Percentiles rank a stretch among this genome's conserved stretches.
phyloP scores from a whole-genome alignment of 306 rosid genomes.

The Senna tora region DNA sequence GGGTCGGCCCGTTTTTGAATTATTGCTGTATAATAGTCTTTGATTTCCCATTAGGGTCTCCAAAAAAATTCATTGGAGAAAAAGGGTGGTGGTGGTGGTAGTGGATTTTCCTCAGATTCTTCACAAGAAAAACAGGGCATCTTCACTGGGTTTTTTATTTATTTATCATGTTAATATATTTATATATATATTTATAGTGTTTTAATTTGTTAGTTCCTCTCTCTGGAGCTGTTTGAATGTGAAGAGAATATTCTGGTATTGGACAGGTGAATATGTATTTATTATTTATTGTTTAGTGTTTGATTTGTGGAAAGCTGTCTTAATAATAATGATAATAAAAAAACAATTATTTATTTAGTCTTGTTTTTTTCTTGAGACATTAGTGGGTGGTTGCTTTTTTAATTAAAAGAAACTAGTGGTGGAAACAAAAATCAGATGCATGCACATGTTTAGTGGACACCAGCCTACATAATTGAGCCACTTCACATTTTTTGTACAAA shows the following conservation, averaged over 20 bases:
- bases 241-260: constrained; percentile 48
- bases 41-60: constrained; percentile 38
- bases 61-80: constrained; percentile 56
- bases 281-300: constrained; percentile 34
- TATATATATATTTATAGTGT: constrained; percentile 33
- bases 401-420: constrained; percentile 23
- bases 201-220: constrained; percentile 43
- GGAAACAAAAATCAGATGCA: constrained; percentile 21
- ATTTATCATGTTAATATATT: constrained; percentile 44
- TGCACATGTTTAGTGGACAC: constrained; percentile 37
- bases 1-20: constrained; percentile 8
- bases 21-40: constrained; percentile 37
- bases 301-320: constrained; percentile 47
- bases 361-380: constrained; percentile 36
- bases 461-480: constrained; percentile 37
- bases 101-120: constrained; percentile 37
- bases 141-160: constrained; percentile 24
- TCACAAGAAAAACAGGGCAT: constrained; percentile 37
- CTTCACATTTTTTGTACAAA: constrained; percentile 34
- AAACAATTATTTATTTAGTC: constrained; percentile 30
- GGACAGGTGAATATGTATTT: constrained; percentile 45
- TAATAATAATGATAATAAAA: constrained; percentile 23
- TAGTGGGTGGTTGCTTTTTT: constrained; percentile 37
- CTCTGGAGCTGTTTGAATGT: constrained; percentile 49
- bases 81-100: constrained; percentile 39